Evolutionary conservation across 2,329 filamentous ascomycete species (phyloP), one percentile per base, ranked within the genome.

Genomic region (Calycina herbarum): DNA sequence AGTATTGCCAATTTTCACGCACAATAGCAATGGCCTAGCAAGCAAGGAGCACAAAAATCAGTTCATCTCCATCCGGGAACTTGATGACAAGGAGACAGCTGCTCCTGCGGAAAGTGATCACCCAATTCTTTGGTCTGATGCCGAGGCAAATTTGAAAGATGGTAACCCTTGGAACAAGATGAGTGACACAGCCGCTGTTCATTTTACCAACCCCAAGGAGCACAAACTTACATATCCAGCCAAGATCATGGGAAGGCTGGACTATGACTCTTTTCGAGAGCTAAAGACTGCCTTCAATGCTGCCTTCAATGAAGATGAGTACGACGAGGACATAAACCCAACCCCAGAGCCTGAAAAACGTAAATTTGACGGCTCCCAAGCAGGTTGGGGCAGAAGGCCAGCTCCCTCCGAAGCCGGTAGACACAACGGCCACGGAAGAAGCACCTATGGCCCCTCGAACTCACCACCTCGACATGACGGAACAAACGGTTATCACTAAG

Each of bases 61-160:
- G 1, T 61, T 13, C 40, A 24, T 51, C n/a, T 61, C 59, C 20
- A 51, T 61, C 38, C 15, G 59, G 17, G 42, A 51, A 7, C 1
- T 2, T 5, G 59, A 45, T 31, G 20, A 31, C 20, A 31, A 48
- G 31, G 59, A 45, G 8, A 61, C 17, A 7, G 59, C 59, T 17
- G 27, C 38, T 31, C 59, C 42, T 3, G 59, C 59, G 10, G 40
- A 61, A 33, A 61, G 24, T 31, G 27, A 61, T 8, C 31, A 48
- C 31, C 11, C 11, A 20, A n/a, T 48, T 24, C 1, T 61, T 6
- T 61, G 59, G 59, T 7, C 38, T 2, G 59, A 61, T 11, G 42
- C 59, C 2, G 5, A 7, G 1, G 40, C 17, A 20, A 5, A 15
- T 3, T 24, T 51, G 13, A 29, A 29, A 1, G 5, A 13, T 17